Evolutionary conservation across 1,284 basidiomycete genomes (phyloP).

Genomic region (Tausonia pullulans): DNA sequence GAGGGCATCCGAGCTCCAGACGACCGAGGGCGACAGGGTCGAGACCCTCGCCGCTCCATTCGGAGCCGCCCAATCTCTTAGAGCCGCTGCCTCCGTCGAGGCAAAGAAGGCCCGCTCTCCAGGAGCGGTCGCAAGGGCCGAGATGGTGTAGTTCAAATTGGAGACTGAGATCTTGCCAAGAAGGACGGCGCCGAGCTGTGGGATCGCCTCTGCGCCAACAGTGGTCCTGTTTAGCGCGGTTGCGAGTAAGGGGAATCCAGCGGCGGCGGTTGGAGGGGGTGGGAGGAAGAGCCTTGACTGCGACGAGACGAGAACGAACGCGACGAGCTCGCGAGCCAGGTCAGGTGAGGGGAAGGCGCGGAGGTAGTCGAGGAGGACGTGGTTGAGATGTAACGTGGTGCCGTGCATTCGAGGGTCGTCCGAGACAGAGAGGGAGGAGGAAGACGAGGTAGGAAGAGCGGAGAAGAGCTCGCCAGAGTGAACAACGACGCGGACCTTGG

Average conservation of each 20-base stretch:
- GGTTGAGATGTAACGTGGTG: slow-evolving; percentile 44
- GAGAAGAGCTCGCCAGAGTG: slow-evolving; percentile 44
- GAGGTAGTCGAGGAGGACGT: slow-evolving; percentile 50
- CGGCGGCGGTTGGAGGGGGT: slow-evolving; percentile 39
- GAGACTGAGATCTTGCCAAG: slow-evolving; percentile 45
- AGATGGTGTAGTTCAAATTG: slow-evolving; percentile 42
- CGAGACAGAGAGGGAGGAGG: slow-evolving; percentile 22
- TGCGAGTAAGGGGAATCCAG: slow-evolving; percentile 35
- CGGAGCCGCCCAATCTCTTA: no score
- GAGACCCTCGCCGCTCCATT: no score
- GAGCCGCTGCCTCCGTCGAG: no score
- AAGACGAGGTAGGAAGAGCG: slow-evolving; percentile 32
- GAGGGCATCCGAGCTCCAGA: no score
- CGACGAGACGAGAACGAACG: slow-evolving; percentile 38
- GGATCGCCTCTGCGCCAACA: slow-evolving; percentile 27
- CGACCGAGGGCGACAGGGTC: no score
- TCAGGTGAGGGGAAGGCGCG: slow-evolving; percentile 40
- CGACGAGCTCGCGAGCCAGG: slow-evolving; percentile 42
- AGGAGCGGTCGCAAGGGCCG: slow-evolving; percentile 40
- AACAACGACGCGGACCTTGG: slow-evolving; percentile 41
- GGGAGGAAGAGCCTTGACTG: slow-evolving; percentile 26
- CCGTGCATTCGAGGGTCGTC: slow-evolving; percentile 46
- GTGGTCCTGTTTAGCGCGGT: slow-evolving; percentile 21
- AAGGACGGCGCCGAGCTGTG: slow-evolving; percentile 48
- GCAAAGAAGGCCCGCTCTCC: no score